These are phyloP conservation scores for Aegilops bicornis DNA, from an alignment of 176 grass and related monocot genomes.

Conservation along the genomic window DNA sequence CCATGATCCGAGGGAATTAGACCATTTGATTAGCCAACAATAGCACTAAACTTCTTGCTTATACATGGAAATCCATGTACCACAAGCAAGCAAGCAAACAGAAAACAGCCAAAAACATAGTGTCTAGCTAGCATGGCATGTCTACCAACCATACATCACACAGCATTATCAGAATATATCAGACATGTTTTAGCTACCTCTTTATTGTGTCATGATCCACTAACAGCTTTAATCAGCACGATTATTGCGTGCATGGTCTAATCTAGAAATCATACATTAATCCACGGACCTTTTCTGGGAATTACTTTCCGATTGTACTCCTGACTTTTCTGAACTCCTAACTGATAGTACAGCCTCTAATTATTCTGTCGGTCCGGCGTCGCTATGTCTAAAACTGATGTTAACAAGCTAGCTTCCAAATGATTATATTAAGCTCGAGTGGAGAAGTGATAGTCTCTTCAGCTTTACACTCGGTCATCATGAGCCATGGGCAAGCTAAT, in stretches of 20 bases:
- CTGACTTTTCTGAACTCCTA: background rate
- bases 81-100: background rate
- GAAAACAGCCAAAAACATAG: background rate
- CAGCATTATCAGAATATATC: background rate
- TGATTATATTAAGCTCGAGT: background rate
- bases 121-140: background rate
- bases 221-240: background rate
- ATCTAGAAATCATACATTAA: background rate
- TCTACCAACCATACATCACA: background rate
- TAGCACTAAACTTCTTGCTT: background rate
- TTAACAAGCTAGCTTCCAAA: background rate
- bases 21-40: background rate
- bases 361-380: background rate
- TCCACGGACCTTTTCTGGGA: background rate
- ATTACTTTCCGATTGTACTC: background rate
- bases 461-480: background rate
- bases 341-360: background rate
- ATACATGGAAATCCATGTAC: background rate
- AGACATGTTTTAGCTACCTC: background rate
- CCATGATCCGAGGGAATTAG: background rate
- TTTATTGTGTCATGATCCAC: background rate
- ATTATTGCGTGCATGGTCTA: background rate
- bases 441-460: background rate
- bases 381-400: background rate
- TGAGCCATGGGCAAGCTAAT: background rate